Percentiles rank a stretch among this genome's conserved stretches.
These are phyloP conservation scores for Phialophora chinensis DNA, from an alignment of 2,329 filamentous ascomycete genomes.

Conservation along the genomic window DNA sequence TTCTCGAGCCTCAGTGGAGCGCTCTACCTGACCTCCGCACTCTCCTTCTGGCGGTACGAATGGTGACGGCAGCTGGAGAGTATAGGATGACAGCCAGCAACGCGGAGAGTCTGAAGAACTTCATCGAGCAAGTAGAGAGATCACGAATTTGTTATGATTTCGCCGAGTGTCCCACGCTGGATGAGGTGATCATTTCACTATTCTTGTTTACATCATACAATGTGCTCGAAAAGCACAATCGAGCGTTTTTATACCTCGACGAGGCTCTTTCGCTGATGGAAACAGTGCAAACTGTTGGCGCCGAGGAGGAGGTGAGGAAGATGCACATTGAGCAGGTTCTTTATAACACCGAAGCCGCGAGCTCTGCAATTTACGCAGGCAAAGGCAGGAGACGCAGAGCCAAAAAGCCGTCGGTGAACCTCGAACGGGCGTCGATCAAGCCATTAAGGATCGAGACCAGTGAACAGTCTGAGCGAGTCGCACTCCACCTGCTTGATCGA, in stretches of 20 bases:
- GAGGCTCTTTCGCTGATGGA: conserved; percentile 23
- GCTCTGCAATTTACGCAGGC: conserved; percentile 17
- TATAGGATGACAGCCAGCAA: conserved; percentile 18
- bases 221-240: conserved; percentile 23
- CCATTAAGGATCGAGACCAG: not conserved
- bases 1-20: conserved; percentile 11
- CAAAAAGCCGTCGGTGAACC: not conserved
- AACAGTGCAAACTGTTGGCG: not conserved
- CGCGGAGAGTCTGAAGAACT: not conserved
- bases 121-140: conserved; percentile 18
- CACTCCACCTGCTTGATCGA: conserved; percentile 17
- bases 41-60: conserved; percentile 11
- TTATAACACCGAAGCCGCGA: conserved; percentile 26
- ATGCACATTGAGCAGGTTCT: conserved; percentile 21
- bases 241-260: conserved; percentile 25
- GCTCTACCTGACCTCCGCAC: conserved; percentile 13
- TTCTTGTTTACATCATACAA: conserved; percentile 26
- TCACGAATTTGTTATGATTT: conserved; percentile 24
- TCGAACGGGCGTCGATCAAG: not conserved
- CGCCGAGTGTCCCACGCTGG: conserved; percentile 21
- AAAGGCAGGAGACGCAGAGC: conserved; percentile 4
- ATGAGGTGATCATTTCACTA: conserved; percentile 18
- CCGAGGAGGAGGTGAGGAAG: conserved; percentile 11
- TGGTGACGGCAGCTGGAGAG: conserved; percentile 15
- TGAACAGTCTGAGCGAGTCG: conserved; percentile 14